Percentiles rank a stretch among this genome's conserved stretches.
phyloP scores from a whole-genome alignment of 2,329 filamentous ascomycete species.

The Trichoderma brevicompactum region DNA sequence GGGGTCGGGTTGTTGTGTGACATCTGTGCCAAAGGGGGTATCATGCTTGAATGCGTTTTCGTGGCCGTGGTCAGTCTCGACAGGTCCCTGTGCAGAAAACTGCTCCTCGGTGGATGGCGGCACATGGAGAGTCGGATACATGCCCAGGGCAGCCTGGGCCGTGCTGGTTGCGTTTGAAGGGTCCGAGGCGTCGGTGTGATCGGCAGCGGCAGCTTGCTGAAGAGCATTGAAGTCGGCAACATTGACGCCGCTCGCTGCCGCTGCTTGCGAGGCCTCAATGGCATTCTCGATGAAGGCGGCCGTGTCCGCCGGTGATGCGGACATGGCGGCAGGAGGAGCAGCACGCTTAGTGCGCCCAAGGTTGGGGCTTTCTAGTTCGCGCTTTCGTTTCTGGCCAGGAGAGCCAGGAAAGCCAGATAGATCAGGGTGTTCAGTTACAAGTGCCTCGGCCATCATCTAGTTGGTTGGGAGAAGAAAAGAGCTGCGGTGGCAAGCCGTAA shows the following conservation, averaged over 20 bases:
- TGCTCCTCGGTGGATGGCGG: slow-evolving; percentile 63
- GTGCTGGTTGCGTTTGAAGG: slow-evolving; percentile 61
- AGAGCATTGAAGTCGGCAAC: slow-evolving; percentile 62
- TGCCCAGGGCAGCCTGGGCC: slow-evolving; percentile 62
- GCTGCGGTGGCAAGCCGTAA: not conserved
- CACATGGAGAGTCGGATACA: slow-evolving; percentile 64
- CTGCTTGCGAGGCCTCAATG: slow-evolving; percentile 50
- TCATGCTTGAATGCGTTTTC: slow-evolving; percentile 37
- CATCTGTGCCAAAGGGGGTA: slow-evolving; percentile 41
- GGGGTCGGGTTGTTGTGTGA: slow-evolving; percentile 40
- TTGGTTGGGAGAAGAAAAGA: not conserved
- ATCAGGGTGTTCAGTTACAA: slow-evolving; percentile 53
- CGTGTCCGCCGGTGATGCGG: slow-evolving; percentile 48
- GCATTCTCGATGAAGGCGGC: slow-evolving; percentile 60
- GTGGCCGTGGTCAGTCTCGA: slow-evolving; percentile 35
- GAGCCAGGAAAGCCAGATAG: slow-evolving; percentile 48
- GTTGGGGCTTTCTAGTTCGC: slow-evolving; percentile 55
- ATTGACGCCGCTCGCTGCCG: slow-evolving; percentile 48
- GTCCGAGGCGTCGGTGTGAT: slow-evolving; percentile 55
- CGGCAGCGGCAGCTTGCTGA: slow-evolving; percentile 55
- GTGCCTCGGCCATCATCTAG: slow-evolving; percentile 52
- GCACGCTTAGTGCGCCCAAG: slow-evolving; percentile 56
- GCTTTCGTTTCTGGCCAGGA: slow-evolving; percentile 61
- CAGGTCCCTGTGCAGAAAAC: slow-evolving; percentile 57
- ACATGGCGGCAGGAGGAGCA: slow-evolving; percentile 51